A percentile compares a stretch with the other conserved stretches of the same genome.
Evolutionary conservation across 106 monocot species (phyloP).

Genomic region (Iris macrosiphon): DNA sequence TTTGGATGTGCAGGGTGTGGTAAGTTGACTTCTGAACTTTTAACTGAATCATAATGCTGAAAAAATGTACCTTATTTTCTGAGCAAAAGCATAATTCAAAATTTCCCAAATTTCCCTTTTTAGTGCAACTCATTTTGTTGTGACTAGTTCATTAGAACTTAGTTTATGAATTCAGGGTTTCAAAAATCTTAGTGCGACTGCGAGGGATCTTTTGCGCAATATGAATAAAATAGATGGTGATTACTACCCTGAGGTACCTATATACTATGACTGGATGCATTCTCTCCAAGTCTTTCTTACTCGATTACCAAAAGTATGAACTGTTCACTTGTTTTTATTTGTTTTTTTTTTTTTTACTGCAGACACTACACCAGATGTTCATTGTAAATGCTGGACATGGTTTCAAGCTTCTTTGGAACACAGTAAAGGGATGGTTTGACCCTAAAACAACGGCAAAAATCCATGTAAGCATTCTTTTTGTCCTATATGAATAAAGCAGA

Average conservation of each 20-base stretch:
- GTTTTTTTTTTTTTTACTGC: constrained; percentile 1
- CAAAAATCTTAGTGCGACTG: constrained; percentile 70
- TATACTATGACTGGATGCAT: background rate
- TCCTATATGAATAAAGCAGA: too few relatives aligned
- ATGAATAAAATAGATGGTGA: constrained; percentile 95
- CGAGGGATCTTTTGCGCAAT: constrained; percentile 58
- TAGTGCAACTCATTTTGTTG: too few relatives aligned
- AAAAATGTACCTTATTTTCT: too few relatives aligned
- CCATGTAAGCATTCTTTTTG: constrained; percentile 55
- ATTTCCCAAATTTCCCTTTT: too few relatives aligned
- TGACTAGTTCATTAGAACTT: background rate
- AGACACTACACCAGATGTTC: constrained; percentile 97
- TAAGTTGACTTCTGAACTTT: constrained; percentile 18
- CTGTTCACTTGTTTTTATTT: too few relatives aligned
- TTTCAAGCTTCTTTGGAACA: constrained; percentile 92
- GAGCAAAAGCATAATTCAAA: too few relatives aligned
- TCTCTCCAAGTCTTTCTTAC: background rate
- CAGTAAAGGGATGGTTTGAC: constrained; percentile 88
- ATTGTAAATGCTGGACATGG: constrained; percentile 93
- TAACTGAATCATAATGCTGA: too few relatives aligned
- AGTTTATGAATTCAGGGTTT: constrained; percentile 41
- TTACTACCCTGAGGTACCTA: constrained; percentile 84
- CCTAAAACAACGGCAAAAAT: constrained; percentile 86
- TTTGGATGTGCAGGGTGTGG: constrained; percentile 91
- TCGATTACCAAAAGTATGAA: background rate